Conservation (phyloP, 768 basidiomycete species). For the Mycena indigotica region DNA sequence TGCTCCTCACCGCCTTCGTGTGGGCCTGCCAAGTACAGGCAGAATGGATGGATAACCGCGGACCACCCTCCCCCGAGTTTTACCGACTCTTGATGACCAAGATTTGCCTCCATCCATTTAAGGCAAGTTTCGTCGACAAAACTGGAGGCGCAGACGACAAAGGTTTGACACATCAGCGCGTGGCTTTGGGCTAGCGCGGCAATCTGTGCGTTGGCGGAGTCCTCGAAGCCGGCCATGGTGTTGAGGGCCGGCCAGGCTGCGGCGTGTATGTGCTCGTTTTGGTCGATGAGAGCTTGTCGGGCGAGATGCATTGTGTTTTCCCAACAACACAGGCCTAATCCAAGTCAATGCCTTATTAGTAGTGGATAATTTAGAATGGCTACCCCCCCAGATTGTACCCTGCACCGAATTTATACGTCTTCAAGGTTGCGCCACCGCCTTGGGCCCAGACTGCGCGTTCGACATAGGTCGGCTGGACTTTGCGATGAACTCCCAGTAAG, state of each 20-base stretch:
- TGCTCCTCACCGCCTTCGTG: conserved; percentile 9
- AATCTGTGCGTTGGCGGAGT: conserved; percentile 7
- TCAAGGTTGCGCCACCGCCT: conserved; percentile 14
- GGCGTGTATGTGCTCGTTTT: conserved; percentile 18
- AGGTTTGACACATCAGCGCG: conserved; percentile 19
- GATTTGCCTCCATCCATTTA: conserved; percentile 40
- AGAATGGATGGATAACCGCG: conserved; percentile 12
- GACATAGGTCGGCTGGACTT: conserved; percentile 17
- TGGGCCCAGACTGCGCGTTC: conserved; percentile 15
- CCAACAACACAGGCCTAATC: conserved; percentile 16
- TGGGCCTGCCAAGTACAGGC: conserved; percentile 12
- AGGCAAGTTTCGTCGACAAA: conserved; percentile 14
- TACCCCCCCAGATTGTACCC: conserved; percentile 16
- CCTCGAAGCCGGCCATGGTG: conserved; percentile 11
- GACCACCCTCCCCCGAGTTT: conserved; percentile 25
- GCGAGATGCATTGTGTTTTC: conserved; percentile 19
- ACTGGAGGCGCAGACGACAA: conserved; percentile 17
- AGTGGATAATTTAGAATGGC: no score
- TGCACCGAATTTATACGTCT: conserved; percentile 8
- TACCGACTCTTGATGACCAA: conserved; percentile 39
- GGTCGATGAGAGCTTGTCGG: conserved; percentile 14
- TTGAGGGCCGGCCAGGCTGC: conserved; percentile 17
- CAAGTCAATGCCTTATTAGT: neutral
- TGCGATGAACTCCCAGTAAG: conserved; percentile 14
- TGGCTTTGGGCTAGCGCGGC: conserved; percentile 18